Conservation (phyloP, 495 filamentous ascomycete species). For the Acidomyces sp. region DNA sequence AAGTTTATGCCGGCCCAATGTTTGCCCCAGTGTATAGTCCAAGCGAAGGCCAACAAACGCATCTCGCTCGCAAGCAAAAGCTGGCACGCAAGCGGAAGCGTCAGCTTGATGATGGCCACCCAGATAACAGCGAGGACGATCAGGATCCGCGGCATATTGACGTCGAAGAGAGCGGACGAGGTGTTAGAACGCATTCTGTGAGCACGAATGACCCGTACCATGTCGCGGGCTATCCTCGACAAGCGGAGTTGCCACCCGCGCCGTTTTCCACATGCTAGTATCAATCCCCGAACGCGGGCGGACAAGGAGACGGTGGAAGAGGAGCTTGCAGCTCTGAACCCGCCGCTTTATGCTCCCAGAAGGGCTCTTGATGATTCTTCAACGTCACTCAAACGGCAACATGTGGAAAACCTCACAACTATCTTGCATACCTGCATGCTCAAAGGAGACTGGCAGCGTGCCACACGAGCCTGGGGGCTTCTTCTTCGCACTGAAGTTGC, state of each 20-base stretch:
- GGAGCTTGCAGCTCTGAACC: conserved; percentile 16
- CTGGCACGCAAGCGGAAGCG: conserved; percentile 8
- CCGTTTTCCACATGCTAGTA: conserved; percentile 29
- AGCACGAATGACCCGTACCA: conserved; percentile 15
- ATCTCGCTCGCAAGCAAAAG: conserved; percentile 1
- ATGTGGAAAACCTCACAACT: conserved; percentile 45
- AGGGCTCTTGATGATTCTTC: background rate
- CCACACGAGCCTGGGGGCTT: conserved; percentile 51
- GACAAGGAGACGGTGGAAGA: background rate
- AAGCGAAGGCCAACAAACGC: background rate
- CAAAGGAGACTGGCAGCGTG: conserved; percentile 47
- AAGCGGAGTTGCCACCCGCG: conserved; percentile 15
- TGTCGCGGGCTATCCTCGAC: conserved; percentile 14
- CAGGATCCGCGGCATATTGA: too few relatives aligned
- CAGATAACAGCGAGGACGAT: too few relatives aligned
- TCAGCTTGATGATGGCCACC: conserved; percentile 4
- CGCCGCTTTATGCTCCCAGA: conserved; percentile 14
- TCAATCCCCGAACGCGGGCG: background rate
- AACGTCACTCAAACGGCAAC: conserved; percentile 36
- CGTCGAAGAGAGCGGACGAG: too few relatives aligned
- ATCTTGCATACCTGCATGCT: conserved; percentile 50
- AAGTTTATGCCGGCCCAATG: background rate
- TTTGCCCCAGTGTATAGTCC: conserved; percentile 10
- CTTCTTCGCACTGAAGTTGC: conserved; percentile 43
- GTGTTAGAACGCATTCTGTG: conserved; percentile 1